A percentile compares a stretch with the other conserved stretches of the same genome.
Conservation (phyloP, 108 stramenopile species). For the Conticribra guillardii region DNA sequence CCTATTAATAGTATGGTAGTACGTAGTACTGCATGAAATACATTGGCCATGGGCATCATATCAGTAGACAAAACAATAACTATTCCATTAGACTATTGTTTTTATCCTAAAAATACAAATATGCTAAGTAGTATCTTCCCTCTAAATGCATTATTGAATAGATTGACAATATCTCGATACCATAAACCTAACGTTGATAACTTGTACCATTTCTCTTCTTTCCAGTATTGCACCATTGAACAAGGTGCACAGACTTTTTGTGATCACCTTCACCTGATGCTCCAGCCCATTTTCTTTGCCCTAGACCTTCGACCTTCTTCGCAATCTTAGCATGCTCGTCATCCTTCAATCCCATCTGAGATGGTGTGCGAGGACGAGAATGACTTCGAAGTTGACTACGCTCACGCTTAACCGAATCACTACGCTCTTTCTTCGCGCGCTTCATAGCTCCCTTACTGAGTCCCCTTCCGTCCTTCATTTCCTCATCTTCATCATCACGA, state of each 20-base stretch:
- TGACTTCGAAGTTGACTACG: constrained; percentile 74
- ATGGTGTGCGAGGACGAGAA: constrained; percentile 79
- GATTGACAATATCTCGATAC: too few species aligned
- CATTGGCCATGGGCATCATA: too few species aligned
- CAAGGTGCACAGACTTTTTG: constrained; percentile 85
- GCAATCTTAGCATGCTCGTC: constrained; percentile 64
- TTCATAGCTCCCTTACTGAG: constrained; percentile 76
- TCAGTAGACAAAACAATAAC: too few species aligned
- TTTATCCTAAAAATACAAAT: too few species aligned
- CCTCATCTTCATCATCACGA: constrained; percentile 47
- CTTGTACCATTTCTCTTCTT: constrained; percentile 93
- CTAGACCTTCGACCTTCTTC: constrained; percentile 71
- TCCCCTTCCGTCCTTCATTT: constrained; percentile 57
- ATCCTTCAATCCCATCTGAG: constrained; percentile 82
- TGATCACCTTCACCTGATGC: constrained; percentile 88
- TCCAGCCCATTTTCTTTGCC: constrained; percentile 70
- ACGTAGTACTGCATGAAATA: too few species aligned
- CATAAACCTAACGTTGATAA: constrained; percentile 39
- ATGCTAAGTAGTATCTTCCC: too few species aligned
- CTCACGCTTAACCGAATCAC: constrained; percentile 60
- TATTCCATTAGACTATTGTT: too few species aligned
- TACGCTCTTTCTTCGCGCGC: constrained; percentile 67
- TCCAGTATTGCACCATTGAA: constrained; percentile 93
- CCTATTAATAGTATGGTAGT: too few species aligned
- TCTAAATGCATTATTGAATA: too few species aligned